A percentile compares a stretch with the other conserved stretches of the same genome.
These are phyloP conservation scores for Lipomyces orientalis DNA, from an alignment of 805 yeast genomes.

Conservation along the genomic window DNA sequence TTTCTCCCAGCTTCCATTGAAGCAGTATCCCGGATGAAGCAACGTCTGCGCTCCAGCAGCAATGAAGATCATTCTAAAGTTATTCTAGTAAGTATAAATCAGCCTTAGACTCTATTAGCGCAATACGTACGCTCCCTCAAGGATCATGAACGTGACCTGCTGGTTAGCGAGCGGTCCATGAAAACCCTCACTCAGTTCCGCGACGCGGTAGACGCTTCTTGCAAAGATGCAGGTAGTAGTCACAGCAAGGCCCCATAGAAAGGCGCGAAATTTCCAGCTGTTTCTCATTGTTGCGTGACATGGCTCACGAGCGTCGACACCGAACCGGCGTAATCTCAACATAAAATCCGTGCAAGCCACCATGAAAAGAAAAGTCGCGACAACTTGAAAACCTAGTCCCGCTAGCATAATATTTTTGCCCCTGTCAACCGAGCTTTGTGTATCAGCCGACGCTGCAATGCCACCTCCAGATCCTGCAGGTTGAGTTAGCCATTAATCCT, in stretches of 20 bases:
- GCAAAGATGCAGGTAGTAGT: conserved; percentile 3
- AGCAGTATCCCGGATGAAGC: conserved; percentile 3
- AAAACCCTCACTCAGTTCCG: conserved; percentile 8
- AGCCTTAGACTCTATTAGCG: no score
- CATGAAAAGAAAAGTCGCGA: conserved; percentile 2
- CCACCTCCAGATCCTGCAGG: conserved; percentile 6
- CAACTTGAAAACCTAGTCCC: conserved; percentile 2
- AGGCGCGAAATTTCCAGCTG: neutral
- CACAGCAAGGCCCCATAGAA: conserved; percentile 4
- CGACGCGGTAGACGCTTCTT: conserved; percentile 4
- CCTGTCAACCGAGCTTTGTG: neutral
- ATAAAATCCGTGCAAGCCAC: neutral
- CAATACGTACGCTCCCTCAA: conserved; percentile 3
- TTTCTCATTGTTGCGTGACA: neutral
- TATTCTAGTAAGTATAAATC: neutral
- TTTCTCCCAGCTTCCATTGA: conserved; percentile 8
- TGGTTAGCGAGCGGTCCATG: conserved; percentile 4
- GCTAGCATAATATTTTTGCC: conserved; percentile 7
- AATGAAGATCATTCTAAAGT: conserved; percentile 1
- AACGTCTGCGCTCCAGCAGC: neutral
- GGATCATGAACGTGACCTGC: conserved; percentile 12
- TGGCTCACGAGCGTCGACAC: neutral
- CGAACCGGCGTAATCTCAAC: neutral
- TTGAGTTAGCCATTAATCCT: neutral
- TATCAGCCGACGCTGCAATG: conserved; percentile 7